Evolutionary conservation across 495 filamentous ascomycete species (phyloP), one percentile per base, ranked within the genome.

Genomic region (Podospora comata): DNA sequence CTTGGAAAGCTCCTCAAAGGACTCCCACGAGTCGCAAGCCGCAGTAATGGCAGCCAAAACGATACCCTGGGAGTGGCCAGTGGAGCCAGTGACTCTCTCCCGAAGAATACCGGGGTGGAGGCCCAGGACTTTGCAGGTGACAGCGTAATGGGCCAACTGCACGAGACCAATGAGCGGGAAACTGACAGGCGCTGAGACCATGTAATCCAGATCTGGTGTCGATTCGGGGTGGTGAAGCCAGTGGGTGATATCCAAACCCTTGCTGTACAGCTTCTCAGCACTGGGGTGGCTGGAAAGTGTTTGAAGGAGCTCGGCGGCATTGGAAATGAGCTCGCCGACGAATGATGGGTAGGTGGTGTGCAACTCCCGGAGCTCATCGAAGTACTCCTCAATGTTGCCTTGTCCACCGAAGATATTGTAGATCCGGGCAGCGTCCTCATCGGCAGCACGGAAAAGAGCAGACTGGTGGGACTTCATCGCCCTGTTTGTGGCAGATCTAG

Each of bases 371-470:
- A 99, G 86, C 80, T 99, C 96, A 65, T 97, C 94, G 75, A 98
- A 99, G 80, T 98, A 99, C 78, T 98, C 96, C 77, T 98, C 93
- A 68, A 98, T 97, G 78, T 98, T 99, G 65, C 96, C 96, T 77
- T 99, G 96, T n/a, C 96, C 96, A 59, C 96, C 96, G 70, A 97
- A 97, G 67, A 99, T 91, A 62, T 88, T 92, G 82, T 96, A 98
- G 56, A 98, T 83, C 65, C 82, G 87, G 6, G 92, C 94, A 44
- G 85, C 84, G 54, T 85, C 87, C 57, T 97, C 94, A 3, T 87
- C 88, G 4, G 92, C 93, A 23, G 93, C 93, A 20, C 96, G 88
- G 75, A 97, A 88, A 27, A 99, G 86, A 16, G 95, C 95, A 34
- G 96, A 98, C 72, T 97, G 90, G 75, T 98, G 95, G 27, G 91